Base-by-base conservation (phyloP, 495 filamentous ascomycete species). In the Durotheca rogersii region DNA sequence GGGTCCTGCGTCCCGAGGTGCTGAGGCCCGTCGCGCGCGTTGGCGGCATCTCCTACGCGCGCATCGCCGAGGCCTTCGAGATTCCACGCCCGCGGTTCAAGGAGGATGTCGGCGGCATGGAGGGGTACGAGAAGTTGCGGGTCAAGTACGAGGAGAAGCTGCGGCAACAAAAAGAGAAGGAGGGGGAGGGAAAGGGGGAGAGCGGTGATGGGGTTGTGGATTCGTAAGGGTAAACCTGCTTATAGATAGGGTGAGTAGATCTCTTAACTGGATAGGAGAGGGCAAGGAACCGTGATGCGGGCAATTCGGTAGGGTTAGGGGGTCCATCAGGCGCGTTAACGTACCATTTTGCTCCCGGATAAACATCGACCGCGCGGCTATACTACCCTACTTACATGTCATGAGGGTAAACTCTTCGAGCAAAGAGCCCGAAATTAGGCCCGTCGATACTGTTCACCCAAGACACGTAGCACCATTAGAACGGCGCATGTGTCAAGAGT, bases 1-100 rank as follows among this genome's bases (percentile, higher is more conserved):
- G 81, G 49, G 46, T 84, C 18, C 73, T 97, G 25, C 84, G 93
- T 69, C 74, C 88, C 10, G 77, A 74, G 36, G 69, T 88, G 7
- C 58, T 96, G 30, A 80, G 78, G 55, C 93, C 92, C 11, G 79
- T 95, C 19, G 80, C 79, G 59, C 80, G 92, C 7, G 51, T 96
- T 32, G 92, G 91, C 6, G 92, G 93, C 0, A 90, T 96, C 57
- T 81, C 82, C 4, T 96, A 95, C 62, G 85, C 81, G 0, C 74
- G 89, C 17, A 72, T 79, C 4, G 83, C 77, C 0, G 83, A 90
- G 35, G 87, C 72, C 1, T 64, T 88, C n/a, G 92, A 97, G 74
- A 62, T 96, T 31, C 83, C 79, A 6, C 68, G 93, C 35, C 87
- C 89, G 12, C 78, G 83, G 50, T 95, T 80, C 59, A 69, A 74